phyloP scores from a whole-genome alignment of 495 filamentous ascomycete genomes.

The Penicillium fimorum region DNA sequence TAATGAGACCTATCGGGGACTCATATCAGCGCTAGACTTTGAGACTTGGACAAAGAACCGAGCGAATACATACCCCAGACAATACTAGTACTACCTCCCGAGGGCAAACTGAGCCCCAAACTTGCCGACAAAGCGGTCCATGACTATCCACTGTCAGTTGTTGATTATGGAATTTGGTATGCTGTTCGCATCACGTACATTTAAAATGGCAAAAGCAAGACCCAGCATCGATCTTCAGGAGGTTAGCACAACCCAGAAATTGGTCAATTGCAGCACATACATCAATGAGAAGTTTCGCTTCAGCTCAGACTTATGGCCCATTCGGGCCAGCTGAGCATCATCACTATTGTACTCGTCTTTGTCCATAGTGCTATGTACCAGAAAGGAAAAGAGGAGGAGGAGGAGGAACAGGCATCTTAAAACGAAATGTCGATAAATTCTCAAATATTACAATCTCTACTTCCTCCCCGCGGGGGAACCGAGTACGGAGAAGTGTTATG shows the following conservation, averaged over 20 bases:
- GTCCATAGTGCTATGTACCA: constrained; percentile 20
- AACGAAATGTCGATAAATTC: constrained; percentile 11
- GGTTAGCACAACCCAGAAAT: constrained; percentile 10
- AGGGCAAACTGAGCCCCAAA: constrained; percentile 48
- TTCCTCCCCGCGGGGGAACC: constrained; percentile 16
- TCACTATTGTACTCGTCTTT: constrained; percentile 28
- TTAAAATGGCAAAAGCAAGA: constrained; percentile 54
- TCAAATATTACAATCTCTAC: constrained; percentile 15
- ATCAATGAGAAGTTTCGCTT: constrained; percentile 56
- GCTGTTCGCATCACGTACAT: constrained; percentile 32
- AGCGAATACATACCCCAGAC: constrained; percentile 43
- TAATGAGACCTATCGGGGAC: constrained; percentile 52
- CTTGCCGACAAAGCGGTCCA: constrained; percentile 54
- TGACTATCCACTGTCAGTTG: constrained; percentile 31
- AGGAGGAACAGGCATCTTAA: constrained; percentile 9
- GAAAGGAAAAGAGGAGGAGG: constrained; percentile 3
- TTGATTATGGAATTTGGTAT: constrained; percentile 2
- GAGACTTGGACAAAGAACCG: not conserved
- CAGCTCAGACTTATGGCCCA: constrained; percentile 65
- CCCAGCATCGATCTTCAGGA: constrained; percentile 49
- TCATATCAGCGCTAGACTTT: not conserved
- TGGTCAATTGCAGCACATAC: constrained; percentile 23
- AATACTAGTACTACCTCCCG: constrained; percentile 47
- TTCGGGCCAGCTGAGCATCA: constrained; percentile 57
- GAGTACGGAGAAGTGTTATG: constrained; percentile 15